A percentile compares a stretch with the other conserved stretches of the same genome.
Evolutionary conservation across 1,284 basidiomycete genomes (phyloP).

Genomic region (Cryptococcus maquisensis): DNA sequence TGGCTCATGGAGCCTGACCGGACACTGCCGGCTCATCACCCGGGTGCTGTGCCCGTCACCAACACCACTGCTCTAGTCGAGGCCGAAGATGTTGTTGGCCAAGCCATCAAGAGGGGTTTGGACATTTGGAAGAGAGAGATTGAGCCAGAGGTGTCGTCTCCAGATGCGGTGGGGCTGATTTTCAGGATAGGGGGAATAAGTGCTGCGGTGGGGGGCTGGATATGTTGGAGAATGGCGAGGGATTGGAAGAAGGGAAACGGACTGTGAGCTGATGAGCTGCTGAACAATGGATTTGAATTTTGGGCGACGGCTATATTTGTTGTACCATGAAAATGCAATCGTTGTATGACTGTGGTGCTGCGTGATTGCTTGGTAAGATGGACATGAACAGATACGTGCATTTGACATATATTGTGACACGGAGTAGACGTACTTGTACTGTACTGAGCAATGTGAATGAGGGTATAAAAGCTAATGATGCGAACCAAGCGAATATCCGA

Average conservation of each 20-base stretch:
- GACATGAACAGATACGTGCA: no score
- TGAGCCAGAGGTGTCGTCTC: constrained; percentile 4
- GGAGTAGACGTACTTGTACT: not conserved
- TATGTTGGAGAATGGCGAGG: constrained; percentile 62
- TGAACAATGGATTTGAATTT: no score
- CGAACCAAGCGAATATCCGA: not conserved
- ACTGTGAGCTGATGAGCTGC: no score
- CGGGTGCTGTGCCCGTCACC: constrained; percentile 13
- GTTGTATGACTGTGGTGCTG: no score
- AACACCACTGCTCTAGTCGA: constrained; percentile 17
- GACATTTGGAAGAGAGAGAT: constrained; percentile 6
- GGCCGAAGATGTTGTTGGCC: not conserved
- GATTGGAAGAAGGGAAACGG: constrained; percentile 29
- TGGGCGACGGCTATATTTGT: no score
- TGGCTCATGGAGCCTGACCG: constrained; percentile 47
- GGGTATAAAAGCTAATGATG: not conserved
- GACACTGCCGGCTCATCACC: constrained; percentile 30
- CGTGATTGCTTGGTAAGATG: no score
- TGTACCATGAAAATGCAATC: no score
- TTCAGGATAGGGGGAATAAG: constrained; percentile 76
- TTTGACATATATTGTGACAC: no score
- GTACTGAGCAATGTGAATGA: not conserved
- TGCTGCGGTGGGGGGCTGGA: constrained; percentile 63
- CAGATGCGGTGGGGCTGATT: constrained; percentile 68
- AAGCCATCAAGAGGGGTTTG: not conserved